Evolutionary conservation across 192 early-diverging fungal species (phyloP), one percentile per base, ranked within the genome.

Genomic region (Linnemannia hyalina): DNA sequence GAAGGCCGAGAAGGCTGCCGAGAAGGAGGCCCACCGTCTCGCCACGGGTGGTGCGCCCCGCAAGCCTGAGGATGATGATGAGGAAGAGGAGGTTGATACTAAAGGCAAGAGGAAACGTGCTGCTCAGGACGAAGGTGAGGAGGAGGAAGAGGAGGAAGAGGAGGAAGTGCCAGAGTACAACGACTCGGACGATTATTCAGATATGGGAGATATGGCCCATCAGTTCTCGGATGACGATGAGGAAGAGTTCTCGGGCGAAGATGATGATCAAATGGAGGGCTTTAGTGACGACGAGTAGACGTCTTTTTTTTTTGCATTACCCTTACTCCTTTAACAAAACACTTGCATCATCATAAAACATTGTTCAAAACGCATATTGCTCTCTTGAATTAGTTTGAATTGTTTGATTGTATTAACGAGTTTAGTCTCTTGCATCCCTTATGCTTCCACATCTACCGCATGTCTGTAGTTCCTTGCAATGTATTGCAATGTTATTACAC

Each of bases 1-100:
- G 87, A 91, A 95, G 88, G 80, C 76, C 32, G 93, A 89, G 57
- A 92, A 92, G 75, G 90, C 94, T 81, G 82, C 78, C 44, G 93
- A 83, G 52, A 92, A 92, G 75, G 93, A 93, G 78, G 86, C 82
- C 63, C 93, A 91, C 88, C 89, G 88, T 42, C 49, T 81, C 55
- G 88, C 81, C 26, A 92, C 90, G 16, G 83, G 88, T 13, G 90
- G 88, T n/a, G 77, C 76, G 16, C 72, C 80, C 20, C 89, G 85
- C 52, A 87, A 88, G 15, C 63, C 83, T 6, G 83, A 85, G 20
- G 78, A 74, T 5, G 74, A 88, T 3, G 84, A 85, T 2, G 82
- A 87, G 1, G 78, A 77, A 0, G 75, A 89, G 22, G 83, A 82
- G 16, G 80, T 88, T 52, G 79, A 87, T 26, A 54, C 82, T 11